phyloP scores from a whole-genome alignment of 2,329 filamentous ascomycete genomes.

The Penicillium sp. region DNA sequence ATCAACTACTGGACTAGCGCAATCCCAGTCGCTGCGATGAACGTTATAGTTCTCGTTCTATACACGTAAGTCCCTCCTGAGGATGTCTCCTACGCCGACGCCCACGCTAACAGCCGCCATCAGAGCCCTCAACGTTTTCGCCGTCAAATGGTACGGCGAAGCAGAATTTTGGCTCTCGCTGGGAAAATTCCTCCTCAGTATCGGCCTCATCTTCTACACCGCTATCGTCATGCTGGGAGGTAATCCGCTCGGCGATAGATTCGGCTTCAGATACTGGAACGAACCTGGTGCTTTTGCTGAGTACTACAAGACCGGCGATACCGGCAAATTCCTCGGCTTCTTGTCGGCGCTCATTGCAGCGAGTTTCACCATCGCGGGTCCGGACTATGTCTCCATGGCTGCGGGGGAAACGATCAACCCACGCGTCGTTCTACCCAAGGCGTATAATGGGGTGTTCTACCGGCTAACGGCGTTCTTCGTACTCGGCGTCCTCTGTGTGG shows the following conservation, averaged over 20 bases:
- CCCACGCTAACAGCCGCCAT: neutral
- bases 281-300: conserved; percentile 70
- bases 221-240: conserved; percentile 83
- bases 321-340: conserved; percentile 76
- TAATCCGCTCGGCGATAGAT: conserved; percentile 70
- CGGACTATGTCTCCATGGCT: conserved; percentile 65
- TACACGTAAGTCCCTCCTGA: conserved; percentile 37
- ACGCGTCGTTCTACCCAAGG: conserved; percentile 67
- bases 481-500: conserved; percentile 70
- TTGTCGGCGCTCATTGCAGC: conserved; percentile 72
- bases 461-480: conserved; percentile 75
- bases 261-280: conserved; percentile 71
- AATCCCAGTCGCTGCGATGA: conserved; percentile 50
- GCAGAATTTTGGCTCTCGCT: conserved; percentile 74
- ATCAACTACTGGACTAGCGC: conserved; percentile 53
- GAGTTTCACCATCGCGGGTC: conserved; percentile 67
- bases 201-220: conserved; percentile 73
- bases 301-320: conserved; percentile 62
- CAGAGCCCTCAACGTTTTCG: conserved; percentile 64
- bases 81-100: neutral
- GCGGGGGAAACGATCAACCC: conserved; percentile 73
- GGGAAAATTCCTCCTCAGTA: conserved; percentile 70
- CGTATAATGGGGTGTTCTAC: conserved; percentile 79
- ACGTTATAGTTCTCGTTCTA: conserved; percentile 47
- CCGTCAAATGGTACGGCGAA: conserved; percentile 74